Evolutionary conservation across 768 basidiomycete species (phyloP).

Genomic region (Macrolepiota fuliginosa): DNA sequence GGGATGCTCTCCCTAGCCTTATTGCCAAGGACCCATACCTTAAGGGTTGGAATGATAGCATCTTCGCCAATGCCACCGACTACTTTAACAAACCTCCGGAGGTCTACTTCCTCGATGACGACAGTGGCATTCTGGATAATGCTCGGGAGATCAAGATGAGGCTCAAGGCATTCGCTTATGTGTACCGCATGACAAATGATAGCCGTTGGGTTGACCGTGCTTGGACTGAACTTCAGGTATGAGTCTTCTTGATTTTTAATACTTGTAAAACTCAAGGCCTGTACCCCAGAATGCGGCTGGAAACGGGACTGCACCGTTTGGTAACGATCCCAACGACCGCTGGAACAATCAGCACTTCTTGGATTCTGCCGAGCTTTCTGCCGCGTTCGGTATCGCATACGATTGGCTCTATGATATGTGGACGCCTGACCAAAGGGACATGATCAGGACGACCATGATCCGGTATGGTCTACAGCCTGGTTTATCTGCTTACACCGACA

Average conservation of each 20-base stretch:
- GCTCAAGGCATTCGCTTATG: constrained; percentile 91
- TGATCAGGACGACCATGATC: constrained; percentile 72
- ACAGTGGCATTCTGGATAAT: constrained; percentile 89
- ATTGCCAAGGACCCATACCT: constrained; percentile 87
- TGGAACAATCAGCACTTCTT: constrained; percentile 96
- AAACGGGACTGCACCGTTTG: constrained; percentile 53
- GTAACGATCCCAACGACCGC: constrained; percentile 49
- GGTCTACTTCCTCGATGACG: constrained; percentile 71
- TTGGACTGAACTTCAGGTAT: constrained; percentile 79
- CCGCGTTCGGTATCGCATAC: constrained; percentile 90
- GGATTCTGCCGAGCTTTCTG: constrained; percentile 85
- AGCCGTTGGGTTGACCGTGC: constrained; percentile 88
- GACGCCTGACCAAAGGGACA: constrained; percentile 66
- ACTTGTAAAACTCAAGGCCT: background rate
- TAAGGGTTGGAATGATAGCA: constrained; percentile 83
- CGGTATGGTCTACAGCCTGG: constrained; percentile 76
- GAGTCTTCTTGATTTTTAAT: background rate
- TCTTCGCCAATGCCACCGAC: constrained; percentile 84
- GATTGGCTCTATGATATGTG: constrained; percentile 94
- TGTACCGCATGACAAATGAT: constrained; percentile 87
- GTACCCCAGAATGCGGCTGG: constrained; percentile 66
- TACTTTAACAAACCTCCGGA: constrained; percentile 66
- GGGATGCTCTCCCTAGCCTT: constrained; percentile 75
- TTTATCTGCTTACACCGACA: constrained; percentile 43
- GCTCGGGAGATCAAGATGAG: constrained; percentile 88